Evolutionary conservation across 225 moss, liverwort and hornwort species (phyloP).

Genomic region (Neckera pumila): DNA sequence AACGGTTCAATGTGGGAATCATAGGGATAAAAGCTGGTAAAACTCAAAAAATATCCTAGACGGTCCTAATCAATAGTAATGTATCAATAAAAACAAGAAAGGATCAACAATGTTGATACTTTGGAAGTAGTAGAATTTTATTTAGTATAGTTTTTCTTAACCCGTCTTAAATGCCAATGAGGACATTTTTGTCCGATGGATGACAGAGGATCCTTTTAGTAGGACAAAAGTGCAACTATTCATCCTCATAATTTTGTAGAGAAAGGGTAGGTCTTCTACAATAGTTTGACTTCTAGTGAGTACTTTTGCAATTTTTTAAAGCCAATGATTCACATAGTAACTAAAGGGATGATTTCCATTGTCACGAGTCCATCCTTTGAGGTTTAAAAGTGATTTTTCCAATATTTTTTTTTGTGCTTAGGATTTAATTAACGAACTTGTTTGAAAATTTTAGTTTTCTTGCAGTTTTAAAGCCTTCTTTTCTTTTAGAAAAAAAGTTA

Average conservation of each 20-base stretch:
- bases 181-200: too few relatives aligned
- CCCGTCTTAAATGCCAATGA: too few relatives aligned
- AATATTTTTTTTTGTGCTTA: neutral
- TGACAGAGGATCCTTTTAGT: too few relatives aligned
- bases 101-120: neutral
- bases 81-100: neutral
- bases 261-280: too few relatives aligned
- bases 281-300: too few relatives aligned
- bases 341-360: too few relatives aligned
- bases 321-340: too few relatives aligned
- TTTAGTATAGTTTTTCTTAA: neutral
- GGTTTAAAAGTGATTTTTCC: rapidly evolving
- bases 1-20: rapidly evolving
- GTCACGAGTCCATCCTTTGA: too few relatives aligned
- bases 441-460: neutral
- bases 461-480: neutral
- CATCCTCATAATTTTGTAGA: too few relatives aligned
- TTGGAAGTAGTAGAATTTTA: neutral
- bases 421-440: neutral
- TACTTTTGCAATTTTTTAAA: too few relatives aligned
- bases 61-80: rapidly evolving
- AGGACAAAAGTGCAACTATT: too few relatives aligned
- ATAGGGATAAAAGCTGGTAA: neutral
- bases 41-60: neutral
- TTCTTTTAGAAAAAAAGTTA: neutral